These are phyloP conservation scores for Corrigiola litoralis DNA, from an alignment of 179 eudicot genomes.

Conservation along the genomic window DNA sequence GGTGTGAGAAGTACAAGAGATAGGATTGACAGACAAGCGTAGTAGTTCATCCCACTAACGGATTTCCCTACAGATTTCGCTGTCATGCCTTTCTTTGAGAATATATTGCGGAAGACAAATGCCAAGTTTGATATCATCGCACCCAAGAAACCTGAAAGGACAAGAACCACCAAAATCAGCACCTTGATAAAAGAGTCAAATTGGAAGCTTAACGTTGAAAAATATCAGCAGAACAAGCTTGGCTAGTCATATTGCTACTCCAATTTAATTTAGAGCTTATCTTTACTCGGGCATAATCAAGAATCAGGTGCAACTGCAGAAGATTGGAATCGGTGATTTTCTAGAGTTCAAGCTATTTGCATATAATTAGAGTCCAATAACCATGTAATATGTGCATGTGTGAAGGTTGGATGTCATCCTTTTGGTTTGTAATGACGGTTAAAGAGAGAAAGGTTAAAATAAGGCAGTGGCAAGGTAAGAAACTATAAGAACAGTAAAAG, in stretches of 20 bases:
- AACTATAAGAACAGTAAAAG: neutral
- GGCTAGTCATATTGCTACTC: too few relatives aligned
- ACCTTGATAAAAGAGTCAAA: constrained; percentile 13
- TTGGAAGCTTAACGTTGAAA: neutral
- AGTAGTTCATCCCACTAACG: constrained; percentile 86
- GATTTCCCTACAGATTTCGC: constrained; percentile 88
- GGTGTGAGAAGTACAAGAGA: constrained; percentile 71
- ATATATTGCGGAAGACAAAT: constrained; percentile 77
- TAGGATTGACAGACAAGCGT: constrained; percentile 70
- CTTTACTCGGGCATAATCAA: too few relatives aligned
- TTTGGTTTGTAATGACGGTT: neutral
- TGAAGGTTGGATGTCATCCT: neutral
- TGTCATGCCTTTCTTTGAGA: constrained; percentile 89
- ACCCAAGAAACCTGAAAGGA: constrained; percentile 75
- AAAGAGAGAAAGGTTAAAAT: neutral
- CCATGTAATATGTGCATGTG: neutral
- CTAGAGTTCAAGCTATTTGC: neutral
- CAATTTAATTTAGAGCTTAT: too few relatives aligned
- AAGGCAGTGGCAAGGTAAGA: neutral
- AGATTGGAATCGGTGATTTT: too few relatives aligned
- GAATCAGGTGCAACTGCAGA: too few relatives aligned
- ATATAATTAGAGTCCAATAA: neutral
- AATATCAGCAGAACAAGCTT: too few relatives aligned
- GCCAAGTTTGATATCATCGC: constrained; percentile 95
- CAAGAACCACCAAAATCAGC: constrained; percentile 20